Percentiles rank a stretch among this genome's conserved stretches.
These are phyloP conservation scores for Zymoseptoria passerinii DNA, from an alignment of 2,329 filamentous ascomycete genomes.

Conservation along the genomic window DNA sequence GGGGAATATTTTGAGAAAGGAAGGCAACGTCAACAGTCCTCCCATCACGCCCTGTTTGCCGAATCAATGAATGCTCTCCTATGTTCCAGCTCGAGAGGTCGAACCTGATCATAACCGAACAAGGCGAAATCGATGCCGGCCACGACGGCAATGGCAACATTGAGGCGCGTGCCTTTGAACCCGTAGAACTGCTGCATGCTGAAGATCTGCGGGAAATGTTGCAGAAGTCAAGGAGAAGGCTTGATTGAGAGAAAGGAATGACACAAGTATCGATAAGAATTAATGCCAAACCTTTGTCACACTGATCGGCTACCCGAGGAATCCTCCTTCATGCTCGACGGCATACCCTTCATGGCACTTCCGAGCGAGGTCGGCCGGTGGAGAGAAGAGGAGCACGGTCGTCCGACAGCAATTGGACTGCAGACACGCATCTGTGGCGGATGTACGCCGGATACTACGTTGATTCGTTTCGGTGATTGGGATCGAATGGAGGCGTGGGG, in stretches of 20 bases:
- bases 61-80: slow-evolving; percentile 8
- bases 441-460: too few species aligned
- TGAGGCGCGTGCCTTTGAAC: slow-evolving; percentile 34
- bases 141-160: slow-evolving; percentile 37
- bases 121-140: slow-evolving; percentile 35
- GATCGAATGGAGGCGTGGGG: background rate
- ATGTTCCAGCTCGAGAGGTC: slow-evolving; percentile 18
- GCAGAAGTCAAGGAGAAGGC: background rate
- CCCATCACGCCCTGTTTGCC: slow-evolving; percentile 32
- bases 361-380: background rate
- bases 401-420: background rate
- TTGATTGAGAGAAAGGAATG: background rate
- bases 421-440: too few species aligned
- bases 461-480: background rate
- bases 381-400: background rate
- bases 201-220: background rate
- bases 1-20: slow-evolving; percentile 30
- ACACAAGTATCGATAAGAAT: background rate
- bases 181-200: slow-evolving; percentile 29
- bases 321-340: background rate
- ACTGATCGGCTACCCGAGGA: background rate
- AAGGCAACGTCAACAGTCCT: slow-evolving; percentile 35
- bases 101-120: slow-evolving; percentile 17
- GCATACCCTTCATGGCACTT: background rate
- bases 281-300: background rate